phyloP scores from a whole-genome alignment of 108 stramenopile genomes.

The Schizochytrium sp. region DNA sequence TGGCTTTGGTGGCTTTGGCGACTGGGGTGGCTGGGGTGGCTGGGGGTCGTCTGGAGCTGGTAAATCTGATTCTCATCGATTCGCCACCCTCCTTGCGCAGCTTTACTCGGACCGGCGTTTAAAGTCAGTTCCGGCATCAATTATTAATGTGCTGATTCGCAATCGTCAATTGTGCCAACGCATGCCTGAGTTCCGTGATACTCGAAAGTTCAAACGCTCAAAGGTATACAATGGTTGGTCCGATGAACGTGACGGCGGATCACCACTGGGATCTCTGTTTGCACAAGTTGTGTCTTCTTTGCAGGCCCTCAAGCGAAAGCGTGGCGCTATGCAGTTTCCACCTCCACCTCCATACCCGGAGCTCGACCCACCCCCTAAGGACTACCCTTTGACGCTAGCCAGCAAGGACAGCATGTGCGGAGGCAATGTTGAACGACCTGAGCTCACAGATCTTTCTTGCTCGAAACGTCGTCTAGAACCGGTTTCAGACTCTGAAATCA shows the following conservation, averaged over 20 bases:
- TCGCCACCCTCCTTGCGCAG: conserved; percentile 63
- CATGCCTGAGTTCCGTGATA: conserved; percentile 66
- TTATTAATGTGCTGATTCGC: conserved; percentile 64
- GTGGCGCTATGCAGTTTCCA: conserved; percentile 65
- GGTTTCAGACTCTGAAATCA: background rate
- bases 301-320: conserved; percentile 59
- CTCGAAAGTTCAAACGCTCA: background rate
- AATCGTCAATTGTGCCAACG: conserved; percentile 65
- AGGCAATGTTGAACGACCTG: background rate
- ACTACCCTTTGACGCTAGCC: background rate
- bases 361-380: conserved; percentile 16
- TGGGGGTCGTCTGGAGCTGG: conserved; percentile 13
- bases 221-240: conserved; percentile 65
- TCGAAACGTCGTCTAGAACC: conserved; percentile 54
- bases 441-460: conserved; percentile 60
- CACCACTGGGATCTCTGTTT: conserved; percentile 59
- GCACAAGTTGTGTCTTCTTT: conserved; percentile 55
- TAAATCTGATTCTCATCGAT: conserved; percentile 65
- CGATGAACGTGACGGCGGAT: conserved; percentile 55
- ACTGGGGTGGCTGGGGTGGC: conserved; percentile 46
- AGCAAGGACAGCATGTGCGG: background rate
- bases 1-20: conserved; percentile 28
- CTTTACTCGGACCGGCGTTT: conserved; percentile 62
- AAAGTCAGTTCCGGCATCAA: conserved; percentile 66
- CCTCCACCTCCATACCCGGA: conserved; percentile 63